Conservation (phyloP, 306 rosid species). For the Carpinus fangiana region DNA sequence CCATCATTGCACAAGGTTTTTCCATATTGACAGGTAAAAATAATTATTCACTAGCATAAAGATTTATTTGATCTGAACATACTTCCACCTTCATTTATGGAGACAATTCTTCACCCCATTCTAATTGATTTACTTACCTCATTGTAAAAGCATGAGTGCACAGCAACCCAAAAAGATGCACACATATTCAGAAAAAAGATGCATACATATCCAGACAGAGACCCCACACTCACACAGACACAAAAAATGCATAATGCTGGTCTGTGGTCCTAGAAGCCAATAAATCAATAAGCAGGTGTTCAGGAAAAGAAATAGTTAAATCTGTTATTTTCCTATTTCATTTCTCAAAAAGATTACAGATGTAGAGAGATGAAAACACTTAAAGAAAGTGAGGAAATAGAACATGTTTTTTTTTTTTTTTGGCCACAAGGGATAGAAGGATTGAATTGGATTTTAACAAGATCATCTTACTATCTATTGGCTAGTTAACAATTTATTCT, state of each 20-base stretch:
- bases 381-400: not conserved
- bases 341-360: not conserved
- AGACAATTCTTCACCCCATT: not conserved
- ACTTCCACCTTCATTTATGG: too few relatives aligned
- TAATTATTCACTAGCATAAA: not conserved
- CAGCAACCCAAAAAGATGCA: not conserved
- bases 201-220: not conserved
- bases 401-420: too few relatives aligned
- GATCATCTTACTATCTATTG: not conserved
- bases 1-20: not conserved
- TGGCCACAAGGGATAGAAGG: not conserved
- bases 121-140: too few relatives aligned
- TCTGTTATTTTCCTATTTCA: not conserved
- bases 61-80: not conserved
- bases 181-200: not conserved
- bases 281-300: not conserved
- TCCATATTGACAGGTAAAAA: not conserved
- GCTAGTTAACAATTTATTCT: not conserved
- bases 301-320: not conserved
- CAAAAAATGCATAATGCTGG: not conserved
- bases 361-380: not conserved
- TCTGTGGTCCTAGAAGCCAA: not conserved
- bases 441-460: not conserved
- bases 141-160: too few relatives aligned
- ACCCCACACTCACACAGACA: not conserved